phyloP scores from a whole-genome alignment of 441 rosid genomes.

The Syzygium syzygioides region DNA sequence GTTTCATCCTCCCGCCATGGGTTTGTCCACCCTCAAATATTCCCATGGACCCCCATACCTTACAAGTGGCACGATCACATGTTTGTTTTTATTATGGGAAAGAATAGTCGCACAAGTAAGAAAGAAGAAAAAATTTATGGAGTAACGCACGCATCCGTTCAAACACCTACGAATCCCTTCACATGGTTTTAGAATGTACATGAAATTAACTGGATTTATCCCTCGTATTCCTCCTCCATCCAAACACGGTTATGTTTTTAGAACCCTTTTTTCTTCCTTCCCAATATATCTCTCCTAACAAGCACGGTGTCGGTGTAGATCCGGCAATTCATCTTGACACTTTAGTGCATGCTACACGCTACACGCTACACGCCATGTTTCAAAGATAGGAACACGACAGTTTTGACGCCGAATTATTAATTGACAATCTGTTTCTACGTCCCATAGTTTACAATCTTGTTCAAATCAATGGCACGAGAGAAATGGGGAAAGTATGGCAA shows the following conservation, averaged over 20 bases:
- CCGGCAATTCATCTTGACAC: neutral
- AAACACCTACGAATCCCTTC: neutral
- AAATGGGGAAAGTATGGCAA: neutral
- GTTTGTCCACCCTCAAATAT: neutral
- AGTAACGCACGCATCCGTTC: neutral
- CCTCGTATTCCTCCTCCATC: neutral
- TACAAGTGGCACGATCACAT: no score
- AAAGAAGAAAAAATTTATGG: neutral
- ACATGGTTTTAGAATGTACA: neutral
- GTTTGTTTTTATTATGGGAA: no score
- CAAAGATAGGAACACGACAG: neutral
- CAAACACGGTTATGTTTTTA: neutral
- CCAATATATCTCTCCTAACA: neutral
- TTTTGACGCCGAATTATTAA: rapidly evolving
- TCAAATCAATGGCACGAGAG: neutral
- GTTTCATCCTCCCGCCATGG: neutral
- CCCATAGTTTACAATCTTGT: neutral
- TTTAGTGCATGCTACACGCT: neutral
- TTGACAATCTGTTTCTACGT: neutral
- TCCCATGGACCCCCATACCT: no score
- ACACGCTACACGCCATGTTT: neutral
- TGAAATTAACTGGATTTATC: neutral
- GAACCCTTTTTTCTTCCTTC: neutral
- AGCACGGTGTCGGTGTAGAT: neutral
- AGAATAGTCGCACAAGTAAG: neutral